Evolutionary conservation across 805 yeast species (phyloP).

Genomic region (Brettanomyces nanus): DNA sequence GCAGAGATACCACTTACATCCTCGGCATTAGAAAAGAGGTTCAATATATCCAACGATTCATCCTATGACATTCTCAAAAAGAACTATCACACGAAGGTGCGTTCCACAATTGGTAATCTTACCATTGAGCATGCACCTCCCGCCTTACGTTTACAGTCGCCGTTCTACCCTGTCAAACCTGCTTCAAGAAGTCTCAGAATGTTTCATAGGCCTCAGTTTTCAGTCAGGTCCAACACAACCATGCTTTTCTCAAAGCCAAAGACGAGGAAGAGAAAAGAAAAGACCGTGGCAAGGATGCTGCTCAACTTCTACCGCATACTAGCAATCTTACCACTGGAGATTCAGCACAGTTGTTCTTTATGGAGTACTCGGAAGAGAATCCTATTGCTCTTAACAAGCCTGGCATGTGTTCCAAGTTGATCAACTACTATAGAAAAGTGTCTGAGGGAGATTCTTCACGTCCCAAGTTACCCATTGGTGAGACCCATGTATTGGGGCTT

Average conservation of each 20-base stretch:
- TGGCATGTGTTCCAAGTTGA: conserved; percentile 93
- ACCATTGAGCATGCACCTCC: conserved; percentile 88
- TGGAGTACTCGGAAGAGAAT: conserved; percentile 87
- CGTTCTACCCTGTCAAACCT: conserved; percentile 76
- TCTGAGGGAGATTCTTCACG: conserved; percentile 73
- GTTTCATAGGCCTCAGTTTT: conserved; percentile 74
- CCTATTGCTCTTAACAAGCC: conserved; percentile 79
- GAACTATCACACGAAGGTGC: conserved; percentile 83
- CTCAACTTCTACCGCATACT: conserved; percentile 63
- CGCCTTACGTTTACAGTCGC: conserved; percentile 79
- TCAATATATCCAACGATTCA: conserved; percentile 82
- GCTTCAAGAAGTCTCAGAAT: conserved; percentile 60
- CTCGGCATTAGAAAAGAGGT: conserved; percentile 47
- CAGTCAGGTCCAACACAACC: conserved; percentile 67
- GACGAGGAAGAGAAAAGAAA: conserved; percentile 75
- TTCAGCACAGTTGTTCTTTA: conserved; percentile 61
- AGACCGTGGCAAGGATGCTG: conserved; percentile 76
- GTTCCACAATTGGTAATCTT: conserved; percentile 86
- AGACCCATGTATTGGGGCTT: conserved; percentile 91
- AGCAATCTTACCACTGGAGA: conserved; percentile 80
- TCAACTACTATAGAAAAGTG: conserved; percentile 85
- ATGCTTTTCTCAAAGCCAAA: conserved; percentile 72
- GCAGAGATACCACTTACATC: conserved; percentile 48
- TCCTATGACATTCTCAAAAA: conserved; percentile 76
- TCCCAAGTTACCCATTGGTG: conserved; percentile 86